Evolutionary conservation across 106 monocot genomes (phyloP).

Genomic region (Gastrodia elata): DNA sequence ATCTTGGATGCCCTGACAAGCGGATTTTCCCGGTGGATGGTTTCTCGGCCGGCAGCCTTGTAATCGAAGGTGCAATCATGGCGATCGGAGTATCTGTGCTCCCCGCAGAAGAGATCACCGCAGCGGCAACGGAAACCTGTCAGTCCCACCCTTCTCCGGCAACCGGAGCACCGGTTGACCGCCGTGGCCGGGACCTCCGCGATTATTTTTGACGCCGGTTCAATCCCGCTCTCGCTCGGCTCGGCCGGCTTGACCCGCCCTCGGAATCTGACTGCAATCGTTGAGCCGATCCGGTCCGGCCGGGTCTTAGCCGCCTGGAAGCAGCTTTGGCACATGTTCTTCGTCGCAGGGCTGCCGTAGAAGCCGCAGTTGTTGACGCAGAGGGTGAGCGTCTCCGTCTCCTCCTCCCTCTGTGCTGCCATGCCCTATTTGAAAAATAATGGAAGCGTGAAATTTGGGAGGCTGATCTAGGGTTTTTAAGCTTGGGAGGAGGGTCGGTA

Average conservation of each 20-base stretch:
- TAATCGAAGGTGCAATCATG: conserved; percentile 81
- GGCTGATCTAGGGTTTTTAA: background rate
- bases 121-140: conserved; percentile 89
- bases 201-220: background rate
- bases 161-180: conserved; percentile 55
- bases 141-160: conserved; percentile 69
- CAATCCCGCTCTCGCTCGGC: background rate
- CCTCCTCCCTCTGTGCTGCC: conserved; percentile 56
- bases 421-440: conserved; percentile 15
- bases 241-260: conserved; percentile 13
- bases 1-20: conserved; percentile 77
- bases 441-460: no score
- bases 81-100: conserved; percentile 83
- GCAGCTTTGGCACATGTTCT: conserved; percentile 47
- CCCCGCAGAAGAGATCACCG: conserved; percentile 74
- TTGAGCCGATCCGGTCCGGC: conserved; percentile 9
- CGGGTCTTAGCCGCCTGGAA: conserved; percentile 17
- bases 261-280: conserved; percentile 7
- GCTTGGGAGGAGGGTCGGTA: conserved; percentile 1
- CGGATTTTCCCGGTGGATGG: conserved; percentile 69
- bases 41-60: conserved; percentile 57
- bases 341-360: conserved; percentile 38
- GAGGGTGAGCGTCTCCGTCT: conserved; percentile 39
- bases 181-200: background rate
- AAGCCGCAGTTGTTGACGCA: conserved; percentile 82